A percentile compares a stretch with the other conserved stretches of the same genome.
These are phyloP conservation scores for Saccharomycopsis sp. DNA, from an alignment of 805 yeast species.

Conservation along the genomic window DNA sequence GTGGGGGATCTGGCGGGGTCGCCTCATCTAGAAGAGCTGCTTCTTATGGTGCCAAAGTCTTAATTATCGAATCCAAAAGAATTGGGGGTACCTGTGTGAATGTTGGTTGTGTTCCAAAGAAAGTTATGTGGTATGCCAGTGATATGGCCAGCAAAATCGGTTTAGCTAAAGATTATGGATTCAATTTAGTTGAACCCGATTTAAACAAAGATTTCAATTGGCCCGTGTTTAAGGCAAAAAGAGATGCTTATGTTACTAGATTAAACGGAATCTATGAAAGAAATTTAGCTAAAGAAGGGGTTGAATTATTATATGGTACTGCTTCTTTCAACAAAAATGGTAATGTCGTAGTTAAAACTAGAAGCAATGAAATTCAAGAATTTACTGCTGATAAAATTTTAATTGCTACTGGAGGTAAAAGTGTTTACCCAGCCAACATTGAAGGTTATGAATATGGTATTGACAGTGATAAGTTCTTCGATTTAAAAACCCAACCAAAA, in stretches of 20 bases:
- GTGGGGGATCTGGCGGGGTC: slow-evolving; percentile 99
- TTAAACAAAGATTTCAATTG: slow-evolving; percentile 63
- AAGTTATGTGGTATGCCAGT: slow-evolving; percentile 97
- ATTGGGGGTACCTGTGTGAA: slow-evolving; percentile 99
- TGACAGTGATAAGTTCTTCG: slow-evolving; percentile 86
- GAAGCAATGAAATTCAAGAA: slow-evolving; percentile 44
- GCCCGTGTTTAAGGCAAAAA: slow-evolving; percentile 69
- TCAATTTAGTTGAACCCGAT: slow-evolving; percentile 38
- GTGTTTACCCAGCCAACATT: slow-evolving; percentile 56
- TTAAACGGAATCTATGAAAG: slow-evolving; percentile 90
- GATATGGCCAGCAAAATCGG: slow-evolving; percentile 70
- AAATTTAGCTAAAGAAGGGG: slow-evolving; percentile 81
- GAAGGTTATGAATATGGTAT: slow-evolving; percentile 80
- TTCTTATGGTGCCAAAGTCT: slow-evolving; percentile 78
- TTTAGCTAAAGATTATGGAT: slow-evolving; percentile 78
- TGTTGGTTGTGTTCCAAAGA: slow-evolving; percentile 98
- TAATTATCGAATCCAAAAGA: slow-evolving; percentile 68
- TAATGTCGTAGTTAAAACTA: slow-evolving; percentile 60
- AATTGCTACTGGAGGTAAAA: slow-evolving; percentile 90
- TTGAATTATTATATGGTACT: slow-evolving; percentile 76
- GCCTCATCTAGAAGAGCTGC: slow-evolving; percentile 99
- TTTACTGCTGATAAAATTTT: slow-evolving; percentile 76
- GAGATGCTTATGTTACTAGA: slow-evolving; percentile 84
- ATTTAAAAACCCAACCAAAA: slow-evolving; percentile 73
- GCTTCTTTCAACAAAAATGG: slow-evolving; percentile 67